Conservation (phyloP, 1,284 basidiomycete genomes). For the Ceratobasidium sp. region DNA sequence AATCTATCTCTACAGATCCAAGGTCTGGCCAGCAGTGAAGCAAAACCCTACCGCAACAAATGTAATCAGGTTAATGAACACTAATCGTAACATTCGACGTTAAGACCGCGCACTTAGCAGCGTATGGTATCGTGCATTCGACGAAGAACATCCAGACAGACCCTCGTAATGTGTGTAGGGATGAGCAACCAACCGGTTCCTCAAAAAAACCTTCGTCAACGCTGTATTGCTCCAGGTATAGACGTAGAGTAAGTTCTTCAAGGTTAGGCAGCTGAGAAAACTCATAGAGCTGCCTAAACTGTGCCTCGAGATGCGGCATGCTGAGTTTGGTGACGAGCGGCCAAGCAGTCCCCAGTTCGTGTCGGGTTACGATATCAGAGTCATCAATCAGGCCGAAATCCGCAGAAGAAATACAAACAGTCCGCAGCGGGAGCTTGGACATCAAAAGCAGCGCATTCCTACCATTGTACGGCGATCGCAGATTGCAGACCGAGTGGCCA, state of each 20-base stretch:
- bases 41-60: neutral
- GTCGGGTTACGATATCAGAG: neutral
- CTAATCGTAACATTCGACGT: neutral
- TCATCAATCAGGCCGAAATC: neutral
- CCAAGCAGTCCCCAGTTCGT: neutral
- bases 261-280: slow-evolving; percentile 8
- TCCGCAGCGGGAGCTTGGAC: neutral
- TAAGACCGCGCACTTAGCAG: neutral
- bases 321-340: neutral
- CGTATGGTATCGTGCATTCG: neutral
- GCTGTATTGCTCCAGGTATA: neutral
- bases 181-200: neutral
- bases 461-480: too few relatives aligned
- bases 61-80: neutral
- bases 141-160: neutral
- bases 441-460: neutral
- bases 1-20: neutral
- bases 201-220: neutral
- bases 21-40: neutral
- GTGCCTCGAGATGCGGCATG: neutral
- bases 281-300: neutral
- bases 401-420: neutral
- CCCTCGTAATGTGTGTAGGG: neutral
- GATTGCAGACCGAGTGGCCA: neutral
- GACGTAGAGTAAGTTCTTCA: neutral